Conservation (phyloP, 148 eudicot genomes). For the Cornus kousa region DNA sequence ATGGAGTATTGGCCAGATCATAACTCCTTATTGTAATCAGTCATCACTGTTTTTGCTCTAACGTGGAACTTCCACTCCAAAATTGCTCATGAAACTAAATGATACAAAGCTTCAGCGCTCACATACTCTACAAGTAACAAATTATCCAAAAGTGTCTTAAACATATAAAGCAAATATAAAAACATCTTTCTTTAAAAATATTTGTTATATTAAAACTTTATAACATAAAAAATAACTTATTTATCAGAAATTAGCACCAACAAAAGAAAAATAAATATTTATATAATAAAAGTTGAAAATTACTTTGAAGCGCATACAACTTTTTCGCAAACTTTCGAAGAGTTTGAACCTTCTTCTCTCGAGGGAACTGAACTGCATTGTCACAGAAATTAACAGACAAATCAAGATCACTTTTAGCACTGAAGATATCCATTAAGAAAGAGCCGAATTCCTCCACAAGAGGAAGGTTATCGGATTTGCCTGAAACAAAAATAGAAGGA, state of each 20-base stretch:
- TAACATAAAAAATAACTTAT: background rate
- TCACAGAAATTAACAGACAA: slow-evolving; percentile 71
- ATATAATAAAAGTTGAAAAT: background rate
- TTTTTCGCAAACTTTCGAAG: slow-evolving; percentile 68
- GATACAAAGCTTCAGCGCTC: no score
- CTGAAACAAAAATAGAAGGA: slow-evolving; percentile 37
- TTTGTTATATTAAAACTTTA: background rate
- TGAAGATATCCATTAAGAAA: slow-evolving; percentile 80
- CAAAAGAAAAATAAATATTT: background rate
- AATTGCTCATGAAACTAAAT: no score
- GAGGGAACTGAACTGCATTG: slow-evolving; percentile 30
- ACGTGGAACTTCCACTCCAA: no score
- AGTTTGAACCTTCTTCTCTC: slow-evolving; percentile 48
- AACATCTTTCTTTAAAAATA: no score
- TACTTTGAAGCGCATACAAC: slow-evolving; percentile 67
- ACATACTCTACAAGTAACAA: no score
- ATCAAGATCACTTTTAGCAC: slow-evolving; percentile 78
- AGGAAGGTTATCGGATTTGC: slow-evolving; percentile 46
- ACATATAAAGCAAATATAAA: no score
- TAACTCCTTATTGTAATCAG: no score
- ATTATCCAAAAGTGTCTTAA: no score
- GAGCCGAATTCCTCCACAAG: slow-evolving; percentile 84
- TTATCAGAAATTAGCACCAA: background rate
- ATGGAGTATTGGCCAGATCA: no score
- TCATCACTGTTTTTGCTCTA: no score